Base-by-base conservation (phyloP, 441 rosid species). In the Pelargonium myrrhifolium region DNA sequence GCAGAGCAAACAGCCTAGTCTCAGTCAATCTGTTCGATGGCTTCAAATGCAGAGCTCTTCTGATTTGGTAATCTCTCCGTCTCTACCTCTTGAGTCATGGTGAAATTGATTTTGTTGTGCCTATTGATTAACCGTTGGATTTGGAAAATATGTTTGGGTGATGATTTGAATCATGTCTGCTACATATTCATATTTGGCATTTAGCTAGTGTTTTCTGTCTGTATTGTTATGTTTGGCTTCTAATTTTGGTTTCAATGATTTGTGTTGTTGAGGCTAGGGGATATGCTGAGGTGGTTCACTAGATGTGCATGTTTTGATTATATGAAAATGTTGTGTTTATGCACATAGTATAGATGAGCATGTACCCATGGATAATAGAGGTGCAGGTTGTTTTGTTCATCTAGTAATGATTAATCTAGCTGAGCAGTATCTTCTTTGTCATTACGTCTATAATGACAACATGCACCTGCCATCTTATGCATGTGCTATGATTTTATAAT, bases 11-110 rank as follows among this genome's bases (percentile, higher is more conserved):
- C 93, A 85, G 35, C 78, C 95, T 65, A 80, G 74, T 69, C 85
- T 87, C 61, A 72, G 78, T 74, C 82, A 82, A 67, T 89, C 93
- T 0, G 82, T 87, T 3, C 82, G 99, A 89, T 89, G 96, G 96
- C 81, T 93, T 75, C 99, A 93, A 80, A 87, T 79, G 82, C 96
- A 86, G 84, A 83, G 68, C 75, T 86, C 95, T 59, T 77, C 89
- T 11, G 90, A 91, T 26, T 72, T 85, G 56, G 99, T 93, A 82
- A 70, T 24, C 17, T 66, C 77, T 67, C 73, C 17, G 21, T 20
- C 53, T 65, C 43, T 65, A 2, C 21, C 1, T 24, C 9, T 51
- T 51, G 56, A 51, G 56, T 51, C 15, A 0, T 18, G 4, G 56
- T 51, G 20, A 51, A 51, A 15, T 17, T 51, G 58, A 21, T 51